Conservation (phyloP, 1,284 basidiomycete species). For the Moesziomyces sp. region DNA sequence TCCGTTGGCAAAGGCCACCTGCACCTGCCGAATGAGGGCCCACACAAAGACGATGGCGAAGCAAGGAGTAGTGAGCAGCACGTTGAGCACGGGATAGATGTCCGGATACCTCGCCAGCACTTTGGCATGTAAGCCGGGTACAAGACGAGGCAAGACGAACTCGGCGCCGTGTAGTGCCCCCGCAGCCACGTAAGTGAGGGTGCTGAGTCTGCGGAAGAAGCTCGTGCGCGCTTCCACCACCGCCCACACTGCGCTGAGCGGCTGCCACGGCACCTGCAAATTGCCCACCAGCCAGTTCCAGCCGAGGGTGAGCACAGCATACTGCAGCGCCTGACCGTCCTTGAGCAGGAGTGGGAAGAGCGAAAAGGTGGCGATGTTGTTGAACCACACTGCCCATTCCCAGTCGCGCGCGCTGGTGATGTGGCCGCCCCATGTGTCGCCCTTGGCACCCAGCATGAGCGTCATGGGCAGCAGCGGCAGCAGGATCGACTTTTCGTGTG, state of each 20-base stretch:
- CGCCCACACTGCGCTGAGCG: conserved; percentile 16
- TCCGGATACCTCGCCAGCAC: conserved; percentile 84
- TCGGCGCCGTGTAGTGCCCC: conserved; percentile 76
- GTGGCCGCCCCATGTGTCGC: conserved; percentile 65
- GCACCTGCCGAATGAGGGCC: conserved; percentile 62
- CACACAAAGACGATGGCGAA: conserved; percentile 74
- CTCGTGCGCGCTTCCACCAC: conserved; percentile 1
- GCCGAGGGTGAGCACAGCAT: conserved; percentile 74
- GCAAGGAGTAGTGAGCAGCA: conserved; percentile 81
- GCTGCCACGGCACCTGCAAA: conserved; percentile 14
- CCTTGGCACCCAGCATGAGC: conserved; percentile 76
- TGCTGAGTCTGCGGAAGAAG: conserved; percentile 21
- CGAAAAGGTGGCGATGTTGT: conserved; percentile 86
- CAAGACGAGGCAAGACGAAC: conserved; percentile 69
- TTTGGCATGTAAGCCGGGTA: conserved; percentile 13
- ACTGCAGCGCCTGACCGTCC: conserved; percentile 82
- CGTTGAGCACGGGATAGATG: conserved; percentile 84
- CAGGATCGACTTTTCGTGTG: conserved; percentile 93
- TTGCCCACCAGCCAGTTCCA: conserved; percentile 85
- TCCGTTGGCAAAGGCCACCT: conserved; percentile 63
- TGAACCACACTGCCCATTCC: conserved; percentile 81
- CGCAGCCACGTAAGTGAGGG: conserved; percentile 71
- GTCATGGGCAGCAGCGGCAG: conserved; percentile 85
- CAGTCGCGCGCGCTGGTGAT: conserved; percentile 73
- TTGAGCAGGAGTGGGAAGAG: conserved; percentile 88